phyloP scores from a whole-genome alignment of 768 basidiomycete species.

The Leucocoprinus birnbaumii region DNA sequence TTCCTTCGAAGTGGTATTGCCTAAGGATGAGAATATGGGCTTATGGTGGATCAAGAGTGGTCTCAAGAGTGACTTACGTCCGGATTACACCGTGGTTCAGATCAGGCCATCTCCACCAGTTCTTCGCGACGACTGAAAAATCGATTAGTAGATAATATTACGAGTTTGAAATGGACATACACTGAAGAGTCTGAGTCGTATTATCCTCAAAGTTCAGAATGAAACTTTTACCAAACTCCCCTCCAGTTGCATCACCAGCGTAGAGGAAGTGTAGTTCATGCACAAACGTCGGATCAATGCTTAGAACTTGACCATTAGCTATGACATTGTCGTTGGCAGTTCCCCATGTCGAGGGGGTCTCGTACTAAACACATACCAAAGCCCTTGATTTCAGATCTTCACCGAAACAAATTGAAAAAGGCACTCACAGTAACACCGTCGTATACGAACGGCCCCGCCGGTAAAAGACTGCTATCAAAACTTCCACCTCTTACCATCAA shows the following conservation, averaged over 20 bases:
- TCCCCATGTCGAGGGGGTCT: constrained; percentile 41
- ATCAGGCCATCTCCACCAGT: constrained; percentile 41
- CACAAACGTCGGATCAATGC: constrained; percentile 28
- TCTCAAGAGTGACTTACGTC: constrained; percentile 27
- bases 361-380: constrained; percentile 29
- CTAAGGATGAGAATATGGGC: constrained; percentile 20
- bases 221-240: constrained; percentile 34
- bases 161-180: constrained; percentile 21
- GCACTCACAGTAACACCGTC: constrained; percentile 35
- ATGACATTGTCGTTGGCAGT: constrained; percentile 40
- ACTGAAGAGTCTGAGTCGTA: constrained; percentile 28
- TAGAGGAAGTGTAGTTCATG: constrained; percentile 51
- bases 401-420: neutral
- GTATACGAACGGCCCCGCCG: constrained; percentile 32
- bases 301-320: constrained; percentile 37
- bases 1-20: constrained; percentile 40
- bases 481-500: constrained; percentile 35
- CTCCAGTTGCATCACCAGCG: constrained; percentile 34
- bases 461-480: constrained; percentile 38
- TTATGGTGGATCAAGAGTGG: too few species aligned
- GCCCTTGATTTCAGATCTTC: neutral
- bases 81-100: constrained; percentile 40
- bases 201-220: constrained; percentile 33
- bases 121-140: constrained; percentile 37
- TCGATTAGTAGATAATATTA: neutral